Conservation (phyloP, 2,329 filamentous ascomycete species). For the Trichoderma endophyticum region DNA sequence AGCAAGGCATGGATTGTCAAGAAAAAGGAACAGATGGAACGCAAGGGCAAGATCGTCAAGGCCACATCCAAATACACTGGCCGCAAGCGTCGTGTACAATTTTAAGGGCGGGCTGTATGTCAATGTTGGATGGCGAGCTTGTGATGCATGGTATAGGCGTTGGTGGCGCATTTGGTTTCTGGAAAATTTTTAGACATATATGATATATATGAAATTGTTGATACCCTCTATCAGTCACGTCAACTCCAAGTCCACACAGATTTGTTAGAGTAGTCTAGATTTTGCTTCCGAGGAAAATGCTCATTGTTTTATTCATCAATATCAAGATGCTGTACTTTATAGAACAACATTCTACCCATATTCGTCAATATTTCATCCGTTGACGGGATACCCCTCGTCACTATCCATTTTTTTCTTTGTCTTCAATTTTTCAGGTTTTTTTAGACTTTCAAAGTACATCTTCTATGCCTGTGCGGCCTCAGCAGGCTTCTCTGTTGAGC, state of each 20-base stretch:
- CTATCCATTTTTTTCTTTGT: background rate
- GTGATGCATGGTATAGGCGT: slow-evolving; percentile 34
- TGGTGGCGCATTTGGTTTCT: slow-evolving; percentile 17
- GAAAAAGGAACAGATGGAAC: slow-evolving; percentile 91
- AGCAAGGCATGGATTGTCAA: slow-evolving; percentile 79
- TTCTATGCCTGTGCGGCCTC: background rate
- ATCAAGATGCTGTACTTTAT: background rate
- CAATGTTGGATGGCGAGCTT: background rate
- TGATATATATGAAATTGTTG: slow-evolving; percentile 12
- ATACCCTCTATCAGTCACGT: slow-evolving; percentile 21
- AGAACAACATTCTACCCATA: background rate
- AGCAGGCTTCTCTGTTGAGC: background rate
- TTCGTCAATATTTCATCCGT: background rate
- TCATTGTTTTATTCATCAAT: background rate
- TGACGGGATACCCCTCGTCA: background rate
- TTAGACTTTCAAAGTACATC: background rate
- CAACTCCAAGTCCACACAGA: background rate
- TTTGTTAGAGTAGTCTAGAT: background rate
- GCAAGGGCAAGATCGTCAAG: slow-evolving; percentile 94
- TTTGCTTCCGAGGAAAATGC: background rate
- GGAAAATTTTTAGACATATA: background rate
- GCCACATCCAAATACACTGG: slow-evolving; percentile 90
- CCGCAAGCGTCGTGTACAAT: slow-evolving; percentile 75
- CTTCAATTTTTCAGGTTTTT: background rate
- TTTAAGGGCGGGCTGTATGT: slow-evolving; percentile 46